Base-by-base conservation (phyloP, 169 alveolate species). In the Neospora caninum region DNA sequence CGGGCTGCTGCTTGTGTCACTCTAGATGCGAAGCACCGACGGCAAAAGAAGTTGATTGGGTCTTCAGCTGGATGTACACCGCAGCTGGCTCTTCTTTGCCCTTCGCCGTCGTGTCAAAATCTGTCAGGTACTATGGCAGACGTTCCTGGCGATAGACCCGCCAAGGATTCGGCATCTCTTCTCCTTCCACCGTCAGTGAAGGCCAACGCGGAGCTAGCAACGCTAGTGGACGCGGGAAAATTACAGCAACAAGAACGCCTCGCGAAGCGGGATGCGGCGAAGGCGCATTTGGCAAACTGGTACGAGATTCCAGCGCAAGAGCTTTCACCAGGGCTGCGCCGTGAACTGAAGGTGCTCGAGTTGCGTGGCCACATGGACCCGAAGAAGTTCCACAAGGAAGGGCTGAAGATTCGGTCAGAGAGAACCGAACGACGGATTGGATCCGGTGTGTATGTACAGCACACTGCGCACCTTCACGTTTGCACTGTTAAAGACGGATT, bases 301-400 rank as follows among this genome's bases (percentile, higher is more conserved):
- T 45, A 29, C 41, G 64, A 54, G 31, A 45, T 91, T 20, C 91
- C 94, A 31, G 80, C 67, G 27, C 36, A 38, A n/a, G 53, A 73
- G 80, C 54, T 80, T 18, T 54, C 80, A 58, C 89, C 88, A 39
- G 80, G 7, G 53, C 91, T 91, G 58, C 80, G 36, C 73, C 91
- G 88, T 49, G 73, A 73, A 58, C 80, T 91, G 80, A 83, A 36
- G 64, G 45, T 91, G 88, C 94, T 91, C 69, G 89, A 73, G 80
- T 45, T 73, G 54, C 89, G 88, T 36, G 94, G 91, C 41, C 89
- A 78, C n/a, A 38, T 49, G 78, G 31, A 22, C 82, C 89, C 89
- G 89, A 38, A 42, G 89, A 29, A 22, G 27, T 82, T 82, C 67
- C 64, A 82, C 67, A 82, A 82, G 67, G 89, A 42, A 41, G 89